Base-by-base conservation (phyloP, 495 filamentous ascomycete genomes). In the Daldinia concentrica region DNA sequence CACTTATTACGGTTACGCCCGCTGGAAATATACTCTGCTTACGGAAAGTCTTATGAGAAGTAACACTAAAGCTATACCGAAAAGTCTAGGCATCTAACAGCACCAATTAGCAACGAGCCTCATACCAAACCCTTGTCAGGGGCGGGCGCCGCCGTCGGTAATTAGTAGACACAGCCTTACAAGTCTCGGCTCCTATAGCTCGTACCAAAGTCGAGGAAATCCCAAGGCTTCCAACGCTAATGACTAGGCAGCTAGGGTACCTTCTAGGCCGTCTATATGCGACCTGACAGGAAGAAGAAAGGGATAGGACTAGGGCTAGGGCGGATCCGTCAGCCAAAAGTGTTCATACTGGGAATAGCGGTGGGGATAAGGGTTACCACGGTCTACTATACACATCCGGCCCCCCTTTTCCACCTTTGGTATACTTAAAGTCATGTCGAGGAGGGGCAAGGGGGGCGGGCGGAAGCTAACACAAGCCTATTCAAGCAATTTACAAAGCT, bases 321-420 rank as follows among this genome's bases (percentile, higher is more conserved):
- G 62, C 71, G 36, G 43, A 69, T 51, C 57, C 37, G 62, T 69
- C 62, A 73, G 71, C 71, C 66, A 39, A 26, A 26, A 34, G 27
- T 41, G 29, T n/a, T 29, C 30, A 26, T 14, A 30, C 54, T 22
- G 29, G 43, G 64, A 73, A 50, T 26, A 66, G 65, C 70, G 61
- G 70, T 73, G 62, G 51, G 30, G 8, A 45, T 43, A 41, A 36
- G 61, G 14, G 56, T 54, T 59, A 27, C 54, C 34, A 56, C 39
- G 29, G 17, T 17, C 39, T 39, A 30, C 48, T 63, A 54, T 61
- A 65, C 12, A 58, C 1, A 51, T 64, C 34, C 45, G 26, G 67
- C 55, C 67, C 60, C 67, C 51, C 51, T 6, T 30, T 30, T 29
- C 9, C 26, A 48, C 43, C 43, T 2, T 48, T 24, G 43, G 8